Conservation (phyloP, 1,284 basidiomycete species). For the Puccinia hordei region DNA sequence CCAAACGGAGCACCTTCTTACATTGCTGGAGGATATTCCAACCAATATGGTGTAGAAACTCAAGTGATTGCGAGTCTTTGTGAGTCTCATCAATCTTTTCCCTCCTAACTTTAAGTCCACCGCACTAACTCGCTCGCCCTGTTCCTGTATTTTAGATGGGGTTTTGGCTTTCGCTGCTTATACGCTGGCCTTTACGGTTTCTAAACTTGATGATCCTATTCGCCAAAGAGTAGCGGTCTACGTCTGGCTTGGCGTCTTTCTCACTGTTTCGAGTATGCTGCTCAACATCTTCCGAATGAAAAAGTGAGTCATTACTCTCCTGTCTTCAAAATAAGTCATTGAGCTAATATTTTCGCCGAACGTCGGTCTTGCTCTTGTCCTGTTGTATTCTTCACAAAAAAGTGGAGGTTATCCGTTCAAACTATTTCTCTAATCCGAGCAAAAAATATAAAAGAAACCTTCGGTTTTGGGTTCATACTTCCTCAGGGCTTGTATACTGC, state of each 20-base stretch:
- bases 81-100: slow-evolving; percentile 62
- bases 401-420: slow-evolving; percentile 16
- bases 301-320: slow-evolving; percentile 62
- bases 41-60: slow-evolving; percentile 88
- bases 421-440: neutral
- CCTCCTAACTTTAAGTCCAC: too few relatives aligned
- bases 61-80: slow-evolving; percentile 84
- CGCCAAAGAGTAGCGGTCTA: slow-evolving; percentile 84
- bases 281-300: slow-evolving; percentile 88
- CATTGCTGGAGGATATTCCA: slow-evolving; percentile 84
- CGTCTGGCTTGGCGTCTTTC: slow-evolving; percentile 79
- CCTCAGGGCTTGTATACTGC: too few relatives aligned
- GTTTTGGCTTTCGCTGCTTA: slow-evolving; percentile 77
- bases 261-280: slow-evolving; percentile 84
- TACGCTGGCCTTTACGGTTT: slow-evolving; percentile 78
- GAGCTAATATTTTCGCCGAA: neutral
- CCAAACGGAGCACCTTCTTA: slow-evolving; percentile 65
- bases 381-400: neutral
- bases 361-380: neutral
- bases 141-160: slow-evolving; percentile 68
- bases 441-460: neutral
- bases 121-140: neutral
- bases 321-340: neutral
- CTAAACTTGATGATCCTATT: slow-evolving; percentile 72
- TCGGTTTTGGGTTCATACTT: too few relatives aligned